Conservation (phyloP, 2,329 filamentous ascomycete genomes). For the Scedosporium dehoogii region DNA sequence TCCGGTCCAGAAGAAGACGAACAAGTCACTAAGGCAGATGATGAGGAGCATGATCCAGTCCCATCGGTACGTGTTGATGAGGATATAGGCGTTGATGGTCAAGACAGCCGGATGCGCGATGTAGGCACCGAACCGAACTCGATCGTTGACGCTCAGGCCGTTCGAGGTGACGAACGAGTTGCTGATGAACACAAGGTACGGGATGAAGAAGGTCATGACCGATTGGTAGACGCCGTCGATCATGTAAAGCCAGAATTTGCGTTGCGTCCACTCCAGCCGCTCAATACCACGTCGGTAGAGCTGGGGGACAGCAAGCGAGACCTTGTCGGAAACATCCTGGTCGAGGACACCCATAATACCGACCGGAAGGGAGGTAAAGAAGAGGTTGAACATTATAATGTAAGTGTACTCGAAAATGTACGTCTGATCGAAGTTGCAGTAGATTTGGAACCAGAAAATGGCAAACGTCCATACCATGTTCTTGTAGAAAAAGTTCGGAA, state of each 20-base stretch:
- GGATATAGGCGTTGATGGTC: constrained; percentile 86
- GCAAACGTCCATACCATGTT: constrained; percentile 97
- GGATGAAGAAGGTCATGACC: constrained; percentile 84
- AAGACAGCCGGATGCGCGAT: constrained; percentile 76
- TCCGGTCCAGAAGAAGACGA: constrained; percentile 94
- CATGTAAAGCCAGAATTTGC: constrained; percentile 98
- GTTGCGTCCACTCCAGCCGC: constrained; percentile 89
- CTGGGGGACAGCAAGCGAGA: constrained; percentile 89
- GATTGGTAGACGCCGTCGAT: constrained; percentile 90
- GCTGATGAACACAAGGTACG: constrained; percentile 66
- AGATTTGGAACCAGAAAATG: constrained; percentile 97
- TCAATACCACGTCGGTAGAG: constrained; percentile 94
- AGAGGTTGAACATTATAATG: constrained; percentile 91
- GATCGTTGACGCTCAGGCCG: constrained; percentile 68
- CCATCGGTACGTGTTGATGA: constrained; percentile 96
- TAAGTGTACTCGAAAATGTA: constrained; percentile 98
- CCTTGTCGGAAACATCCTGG: constrained; percentile 89
- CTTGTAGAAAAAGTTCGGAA: constrained; percentile 99
- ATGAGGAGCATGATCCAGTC: constrained; percentile 91
- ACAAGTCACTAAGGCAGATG: constrained; percentile 68
- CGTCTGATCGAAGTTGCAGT: constrained; percentile 89
- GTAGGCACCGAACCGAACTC: constrained; percentile 76
- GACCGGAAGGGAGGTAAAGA: constrained; percentile 90
- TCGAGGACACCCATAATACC: constrained; percentile 95
- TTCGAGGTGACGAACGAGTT: constrained; percentile 61